A percentile compares a stretch with the other conserved stretches of the same genome.
Conservation (phyloP, 768 basidiomycete genomes). For the Goffeauzyma gilvescens region DNA sequence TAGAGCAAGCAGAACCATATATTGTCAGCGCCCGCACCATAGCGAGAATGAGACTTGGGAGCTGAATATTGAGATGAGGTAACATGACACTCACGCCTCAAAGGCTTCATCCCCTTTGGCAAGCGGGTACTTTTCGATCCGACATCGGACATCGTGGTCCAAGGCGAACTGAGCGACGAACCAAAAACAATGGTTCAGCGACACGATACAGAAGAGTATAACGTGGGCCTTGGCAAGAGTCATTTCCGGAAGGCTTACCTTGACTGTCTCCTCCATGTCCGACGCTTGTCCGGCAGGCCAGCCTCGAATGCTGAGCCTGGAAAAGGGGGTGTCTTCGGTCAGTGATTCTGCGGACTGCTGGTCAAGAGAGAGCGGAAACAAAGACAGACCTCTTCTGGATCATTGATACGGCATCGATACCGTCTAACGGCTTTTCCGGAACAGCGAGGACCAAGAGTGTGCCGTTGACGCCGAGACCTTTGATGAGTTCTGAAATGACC, state of each 20-base stretch:
- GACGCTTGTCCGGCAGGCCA: slow-evolving; percentile 13
- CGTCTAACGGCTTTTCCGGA: neutral
- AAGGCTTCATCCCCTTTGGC: slow-evolving; percentile 11
- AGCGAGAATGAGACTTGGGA: too few species aligned
- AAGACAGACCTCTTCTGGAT: neutral
- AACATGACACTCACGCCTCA: slow-evolving; percentile 6
- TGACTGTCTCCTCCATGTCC: slow-evolving; percentile 12
- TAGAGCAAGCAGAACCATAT: neutral
- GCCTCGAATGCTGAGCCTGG: slow-evolving; percentile 12
- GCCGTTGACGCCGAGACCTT: slow-evolving; percentile 12
- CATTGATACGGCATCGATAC: neutral
- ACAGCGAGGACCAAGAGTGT: slow-evolving; percentile 11
- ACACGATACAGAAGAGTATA: too few species aligned
- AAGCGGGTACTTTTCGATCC: slow-evolving; percentile 10
- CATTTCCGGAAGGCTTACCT: too few species aligned
- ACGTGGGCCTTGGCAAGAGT: too few species aligned
- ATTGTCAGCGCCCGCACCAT: neutral
- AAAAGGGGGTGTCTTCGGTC: neutral
- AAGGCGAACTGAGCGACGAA: slow-evolving; percentile 12
- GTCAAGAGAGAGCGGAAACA: neutral
- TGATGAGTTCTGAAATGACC: slow-evolving; percentile 9
- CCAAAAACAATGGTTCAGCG: too few species aligned
- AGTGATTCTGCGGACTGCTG: neutral
- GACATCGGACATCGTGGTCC: slow-evolving; percentile 8
- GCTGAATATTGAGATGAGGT: too few species aligned